Conservation (phyloP, 352 stramenopile genomes). For the Globisporangium polare region DNA sequence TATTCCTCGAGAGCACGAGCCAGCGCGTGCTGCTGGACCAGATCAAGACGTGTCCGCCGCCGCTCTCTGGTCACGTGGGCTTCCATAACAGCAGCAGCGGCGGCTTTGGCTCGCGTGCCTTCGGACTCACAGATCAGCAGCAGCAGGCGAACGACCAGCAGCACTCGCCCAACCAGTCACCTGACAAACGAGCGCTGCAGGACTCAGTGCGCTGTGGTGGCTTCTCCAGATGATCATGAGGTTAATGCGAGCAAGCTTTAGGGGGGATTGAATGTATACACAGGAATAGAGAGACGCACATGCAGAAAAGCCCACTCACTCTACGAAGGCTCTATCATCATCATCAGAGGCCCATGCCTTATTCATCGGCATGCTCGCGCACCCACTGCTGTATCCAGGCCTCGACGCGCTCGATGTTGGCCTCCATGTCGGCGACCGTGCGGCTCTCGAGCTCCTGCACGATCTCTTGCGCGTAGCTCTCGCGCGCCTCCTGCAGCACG, state of each 20-base stretch:
- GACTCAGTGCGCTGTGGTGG: constrained; percentile 7
- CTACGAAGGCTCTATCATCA: constrained; percentile 5
- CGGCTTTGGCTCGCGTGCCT: neutral
- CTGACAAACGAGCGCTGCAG: neutral
- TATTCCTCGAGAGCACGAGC: constrained; percentile 44
- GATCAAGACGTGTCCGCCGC: constrained; percentile 39
- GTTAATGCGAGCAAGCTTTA: neutral
- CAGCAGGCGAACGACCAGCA: constrained; percentile 1
- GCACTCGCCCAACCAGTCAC: neutral
- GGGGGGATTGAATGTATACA: neutral
- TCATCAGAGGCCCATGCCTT: neutral
- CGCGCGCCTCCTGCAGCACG: constrained; percentile 94
- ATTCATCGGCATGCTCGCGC: constrained; percentile 33
- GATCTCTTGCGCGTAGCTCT: constrained; percentile 94
- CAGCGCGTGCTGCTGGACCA: constrained; percentile 49
- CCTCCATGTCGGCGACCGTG: constrained; percentile 95
- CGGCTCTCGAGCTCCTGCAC: constrained; percentile 94
- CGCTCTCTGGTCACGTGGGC: neutral
- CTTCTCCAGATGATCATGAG: constrained; percentile 4
- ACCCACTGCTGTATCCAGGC: constrained; percentile 94
- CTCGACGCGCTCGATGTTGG: constrained; percentile 90
- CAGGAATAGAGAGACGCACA: neutral
- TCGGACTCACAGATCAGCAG: neutral
- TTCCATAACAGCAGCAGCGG: neutral
- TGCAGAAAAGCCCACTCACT: neutral